phyloP scores from a whole-genome alignment of 2,329 filamentous ascomycete genomes.

The Cercospora nicotianae region DNA sequence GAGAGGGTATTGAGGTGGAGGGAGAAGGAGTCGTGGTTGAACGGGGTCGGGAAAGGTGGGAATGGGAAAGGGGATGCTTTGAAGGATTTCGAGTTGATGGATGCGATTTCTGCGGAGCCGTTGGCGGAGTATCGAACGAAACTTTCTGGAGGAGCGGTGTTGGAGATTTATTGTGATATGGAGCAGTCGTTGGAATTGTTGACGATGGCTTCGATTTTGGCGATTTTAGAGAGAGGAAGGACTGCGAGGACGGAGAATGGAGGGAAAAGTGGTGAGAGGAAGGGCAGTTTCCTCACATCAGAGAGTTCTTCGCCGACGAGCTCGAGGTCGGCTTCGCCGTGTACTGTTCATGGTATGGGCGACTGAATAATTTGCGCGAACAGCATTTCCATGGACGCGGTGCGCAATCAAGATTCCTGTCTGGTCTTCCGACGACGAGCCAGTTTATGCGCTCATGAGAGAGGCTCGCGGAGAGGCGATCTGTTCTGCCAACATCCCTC shows the following conservation, averaged over 20 bases:
- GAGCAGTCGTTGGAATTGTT: constrained; percentile 4
- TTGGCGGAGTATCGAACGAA: background rate
- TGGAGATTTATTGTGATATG: background rate
- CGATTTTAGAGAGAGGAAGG: background rate
- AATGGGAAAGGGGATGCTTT: background rate
- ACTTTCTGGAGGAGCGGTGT: background rate
- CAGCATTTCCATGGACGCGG: background rate
- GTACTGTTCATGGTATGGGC: background rate
- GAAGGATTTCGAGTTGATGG: background rate
- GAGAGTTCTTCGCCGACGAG: background rate
- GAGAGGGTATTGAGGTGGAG: background rate
- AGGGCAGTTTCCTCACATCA: background rate
- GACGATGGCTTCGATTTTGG: constrained; percentile 7
- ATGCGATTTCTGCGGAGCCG: background rate
- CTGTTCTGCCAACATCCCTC: background rate
- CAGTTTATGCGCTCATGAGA: background rate
- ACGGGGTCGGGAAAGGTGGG: background rate
- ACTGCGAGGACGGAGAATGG: background rate
- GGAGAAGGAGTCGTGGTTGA: background rate
- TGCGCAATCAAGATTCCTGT: background rate
- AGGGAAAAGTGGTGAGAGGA: background rate
- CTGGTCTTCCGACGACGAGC: background rate
- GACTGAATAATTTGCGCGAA: background rate
- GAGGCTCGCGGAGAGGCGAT: background rate
- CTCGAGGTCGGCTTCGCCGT: background rate